phyloP scores from a whole-genome alignment of 2,329 filamentous ascomycete species.

The Trichoderma aggressivum region DNA sequence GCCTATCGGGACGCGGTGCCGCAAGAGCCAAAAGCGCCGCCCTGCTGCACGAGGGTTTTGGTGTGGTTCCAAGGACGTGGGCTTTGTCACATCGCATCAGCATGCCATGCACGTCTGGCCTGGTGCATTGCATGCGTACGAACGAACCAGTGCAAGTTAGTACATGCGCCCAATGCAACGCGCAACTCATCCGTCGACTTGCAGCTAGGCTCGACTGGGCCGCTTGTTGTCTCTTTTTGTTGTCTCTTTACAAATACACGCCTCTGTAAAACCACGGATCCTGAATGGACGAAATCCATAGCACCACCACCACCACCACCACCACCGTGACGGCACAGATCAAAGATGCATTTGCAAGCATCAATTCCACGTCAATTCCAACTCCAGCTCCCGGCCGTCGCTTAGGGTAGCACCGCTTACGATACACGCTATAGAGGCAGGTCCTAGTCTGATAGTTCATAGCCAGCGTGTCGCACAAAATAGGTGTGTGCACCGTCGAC shows the following conservation, averaged over 20 bases:
- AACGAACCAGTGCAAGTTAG: neutral
- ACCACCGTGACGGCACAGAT: neutral
- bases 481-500: neutral
- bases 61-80: neutral
- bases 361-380: neutral
- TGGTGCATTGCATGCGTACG: neutral
- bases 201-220: neutral
- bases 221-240: slow-evolving; percentile 7
- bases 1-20: slow-evolving; percentile 4
- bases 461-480: neutral
- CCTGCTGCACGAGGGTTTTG: neutral
- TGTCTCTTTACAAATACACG: neutral
- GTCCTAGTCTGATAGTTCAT: neutral
- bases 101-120: neutral
- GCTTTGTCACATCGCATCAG: neutral
- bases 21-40: neutral
- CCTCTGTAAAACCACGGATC: neutral
- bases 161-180: neutral
- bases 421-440: neutral
- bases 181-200: neutral
- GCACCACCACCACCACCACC: too few species aligned
- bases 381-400: neutral
- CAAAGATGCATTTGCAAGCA: neutral
- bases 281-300: neutral
- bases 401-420: neutral